phyloP scores from a whole-genome alignment of 2,329 filamentous ascomycete genomes.

The Lojkania enalia region DNA sequence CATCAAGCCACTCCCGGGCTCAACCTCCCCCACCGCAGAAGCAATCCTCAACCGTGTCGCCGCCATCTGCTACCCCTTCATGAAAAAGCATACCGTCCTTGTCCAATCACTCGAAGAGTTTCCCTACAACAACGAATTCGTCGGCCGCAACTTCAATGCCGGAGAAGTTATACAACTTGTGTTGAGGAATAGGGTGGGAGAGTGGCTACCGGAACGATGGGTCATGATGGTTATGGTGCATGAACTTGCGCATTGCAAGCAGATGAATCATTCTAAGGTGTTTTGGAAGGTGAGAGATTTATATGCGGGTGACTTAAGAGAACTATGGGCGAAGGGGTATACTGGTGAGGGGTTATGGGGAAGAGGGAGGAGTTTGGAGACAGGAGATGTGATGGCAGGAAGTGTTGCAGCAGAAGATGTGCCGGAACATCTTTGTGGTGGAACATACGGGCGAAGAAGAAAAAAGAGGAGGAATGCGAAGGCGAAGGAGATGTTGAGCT shows the following conservation, averaged over 20 bases:
- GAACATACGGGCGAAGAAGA: slow-evolving; percentile 66
- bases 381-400: slow-evolving; percentile 34
- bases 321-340: slow-evolving; percentile 70
- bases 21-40: slow-evolving; percentile 39
- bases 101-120: slow-evolving; percentile 73
- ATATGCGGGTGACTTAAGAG: slow-evolving; percentile 72
- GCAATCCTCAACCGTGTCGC: slow-evolving; percentile 45
- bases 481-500: slow-evolving; percentile 58
- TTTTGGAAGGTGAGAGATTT: slow-evolving; percentile 81
- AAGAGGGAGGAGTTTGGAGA: slow-evolving; percentile 64
- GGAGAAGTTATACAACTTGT: slow-evolving; percentile 87
- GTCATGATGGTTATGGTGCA: slow-evolving; percentile 98
- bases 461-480: slow-evolving; percentile 55
- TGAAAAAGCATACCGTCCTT: slow-evolving; percentile 51
- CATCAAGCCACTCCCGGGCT: slow-evolving; percentile 75
- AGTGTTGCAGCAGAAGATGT: slow-evolving; percentile 32
- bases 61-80: slow-evolving; percentile 73
- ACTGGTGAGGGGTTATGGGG: slow-evolving; percentile 86
- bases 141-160: slow-evolving; percentile 87
- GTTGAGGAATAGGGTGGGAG: slow-evolving; percentile 65
- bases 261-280: slow-evolving; percentile 84
- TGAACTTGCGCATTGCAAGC: slow-evolving; percentile 82
- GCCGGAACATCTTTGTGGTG: slow-evolving; percentile 73
- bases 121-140: slow-evolving; percentile 78
- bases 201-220: slow-evolving; percentile 79